Conservation (phyloP, 23 red algal species). For the Gracilaria gracilis region DNA sequence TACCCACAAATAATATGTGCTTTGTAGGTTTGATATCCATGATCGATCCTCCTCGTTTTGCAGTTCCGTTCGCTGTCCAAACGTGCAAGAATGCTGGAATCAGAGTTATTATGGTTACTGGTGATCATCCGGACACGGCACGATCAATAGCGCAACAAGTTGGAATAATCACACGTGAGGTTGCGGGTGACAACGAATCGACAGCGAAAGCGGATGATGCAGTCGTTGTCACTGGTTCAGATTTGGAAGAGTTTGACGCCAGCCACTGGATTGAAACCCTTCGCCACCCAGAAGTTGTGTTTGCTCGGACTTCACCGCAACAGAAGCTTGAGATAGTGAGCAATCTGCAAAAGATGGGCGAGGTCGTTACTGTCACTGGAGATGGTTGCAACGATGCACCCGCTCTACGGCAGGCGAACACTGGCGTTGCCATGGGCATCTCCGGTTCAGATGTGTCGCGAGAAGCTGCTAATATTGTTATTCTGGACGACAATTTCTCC, state of each 20-base stretch:
- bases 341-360: conserved; percentile 62
- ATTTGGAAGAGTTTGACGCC: conserved; percentile 42
- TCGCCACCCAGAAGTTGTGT: conserved; percentile 67
- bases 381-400: conserved; percentile 98
- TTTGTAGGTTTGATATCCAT: conserved; percentile 87
- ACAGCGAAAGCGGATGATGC: conserved; percentile 34
- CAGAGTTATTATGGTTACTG: conserved; percentile 92
- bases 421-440: conserved; percentile 91
- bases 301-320: conserved; percentile 85
- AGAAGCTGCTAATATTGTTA: conserved; percentile 89
- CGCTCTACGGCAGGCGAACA: conserved; percentile 82
- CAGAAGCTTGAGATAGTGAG: conserved; percentile 85
- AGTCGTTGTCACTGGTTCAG: conserved; percentile 42
- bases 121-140: conserved; percentile 88
- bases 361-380: conserved; percentile 91
- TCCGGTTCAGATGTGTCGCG: conserved; percentile 86
- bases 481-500: conserved; percentile 94
- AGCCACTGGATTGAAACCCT: conserved; percentile 63
- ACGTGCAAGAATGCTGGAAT: conserved; percentile 86
- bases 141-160: conserved; percentile 78
- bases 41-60: conserved; percentile 83
- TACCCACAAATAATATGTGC: conserved; percentile 63
- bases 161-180: conserved; percentile 81
- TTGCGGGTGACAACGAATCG: conserved; percentile 43
- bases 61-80: conserved; percentile 76